Base-by-base conservation (phyloP, 345 rosid species). In the Murraya koenigii region DNA sequence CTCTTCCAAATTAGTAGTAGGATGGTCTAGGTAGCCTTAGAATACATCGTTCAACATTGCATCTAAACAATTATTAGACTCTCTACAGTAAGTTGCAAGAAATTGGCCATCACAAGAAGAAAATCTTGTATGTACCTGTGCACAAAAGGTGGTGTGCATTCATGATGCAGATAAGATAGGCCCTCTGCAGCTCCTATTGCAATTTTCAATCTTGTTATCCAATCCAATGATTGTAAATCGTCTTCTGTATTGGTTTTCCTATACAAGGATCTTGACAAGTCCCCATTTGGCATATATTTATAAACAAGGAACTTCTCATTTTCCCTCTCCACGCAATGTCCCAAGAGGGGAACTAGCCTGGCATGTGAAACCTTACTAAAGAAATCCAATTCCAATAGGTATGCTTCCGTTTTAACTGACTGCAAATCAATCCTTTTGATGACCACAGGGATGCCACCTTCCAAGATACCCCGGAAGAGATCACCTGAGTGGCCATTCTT, bases 151-250 rank as follows among this genome's bases (percentile, higher is more conserved):
- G 98, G 97, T 0, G 82, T 83, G 77, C 97, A 91, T 88, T 97
- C 99, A 74, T 97, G 99, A 84, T 97, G 98, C 76, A 97, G 86
- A 85, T 87, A 89, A 70, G 90, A 85, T 39, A 97, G 84, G 77
- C 86, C 97, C 83, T 97, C 99, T 2, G 99, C 98, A 30, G 97
- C 94, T 83, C 98, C 99, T 68, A 84, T 90, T 72, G 98, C 99
- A 71, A 97, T 90, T 80, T 97, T 97, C 81, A 97, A 83, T 86
- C 99, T 92, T 59, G 97, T 97, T 61, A 97, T 97, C 99, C 99
- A 97, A 86, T 94, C 98, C 85, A 97, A 79, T 71, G 99, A 93
- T 78, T 91, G 89, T 80, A 94, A 85, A 35, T 90, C 97, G 77
- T 88, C 96, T 62, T 91, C 96, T 8, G 80, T 73, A 55, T 80